A percentile compares a stretch with the other conserved stretches of the same genome.
Evolutionary conservation across 164 flowering plant genomes (phyloP).

Genomic region (Chloranthus sessilifolius): DNA sequence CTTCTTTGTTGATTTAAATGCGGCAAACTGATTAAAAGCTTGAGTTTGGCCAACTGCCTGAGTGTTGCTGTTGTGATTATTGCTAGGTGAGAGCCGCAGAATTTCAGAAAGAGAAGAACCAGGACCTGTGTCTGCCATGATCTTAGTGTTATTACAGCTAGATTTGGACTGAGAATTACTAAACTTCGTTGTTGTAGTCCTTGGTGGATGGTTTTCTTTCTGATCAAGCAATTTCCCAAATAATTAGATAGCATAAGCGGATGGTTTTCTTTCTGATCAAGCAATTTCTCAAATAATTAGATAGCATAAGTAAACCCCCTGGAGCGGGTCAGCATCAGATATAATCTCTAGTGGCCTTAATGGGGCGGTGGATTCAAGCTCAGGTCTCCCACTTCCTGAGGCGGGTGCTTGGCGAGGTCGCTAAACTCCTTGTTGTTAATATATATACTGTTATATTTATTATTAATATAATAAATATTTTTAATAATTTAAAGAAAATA

Average conservation of each 20-base stretch:
- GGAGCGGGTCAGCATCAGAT: no score
- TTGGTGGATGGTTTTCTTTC: conserved; percentile 30
- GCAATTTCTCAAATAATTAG: no score
- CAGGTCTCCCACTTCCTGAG: no score
- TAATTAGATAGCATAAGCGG: no score
- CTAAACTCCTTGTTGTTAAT: no score
- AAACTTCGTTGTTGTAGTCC: conserved; percentile 36
- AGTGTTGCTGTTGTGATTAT: conserved; percentile 7
- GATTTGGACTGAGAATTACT: conserved; percentile 44
- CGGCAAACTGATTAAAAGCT: conserved; percentile 42
- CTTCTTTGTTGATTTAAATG: conserved; percentile 57
- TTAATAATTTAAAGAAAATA: no score
- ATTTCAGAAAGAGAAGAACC: conserved; percentile 57
- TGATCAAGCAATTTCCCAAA: conserved; percentile 42
- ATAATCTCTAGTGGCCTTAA: no score
- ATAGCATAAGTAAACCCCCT: no score
- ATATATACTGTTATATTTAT: no score
- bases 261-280: conserved; percentile 38
- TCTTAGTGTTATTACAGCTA: conserved; percentile 23
- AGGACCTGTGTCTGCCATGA: conserved; percentile 21
- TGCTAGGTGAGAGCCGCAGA: conserved; percentile 47
- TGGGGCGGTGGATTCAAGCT: no score
- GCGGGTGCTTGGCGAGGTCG: no score
- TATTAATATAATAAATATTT: no score
- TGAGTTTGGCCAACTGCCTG: conserved; percentile 27